Base-by-base conservation (phyloP, 192 early-diverging fungal species). In the Ramicandelaber brevisporus region DNA sequence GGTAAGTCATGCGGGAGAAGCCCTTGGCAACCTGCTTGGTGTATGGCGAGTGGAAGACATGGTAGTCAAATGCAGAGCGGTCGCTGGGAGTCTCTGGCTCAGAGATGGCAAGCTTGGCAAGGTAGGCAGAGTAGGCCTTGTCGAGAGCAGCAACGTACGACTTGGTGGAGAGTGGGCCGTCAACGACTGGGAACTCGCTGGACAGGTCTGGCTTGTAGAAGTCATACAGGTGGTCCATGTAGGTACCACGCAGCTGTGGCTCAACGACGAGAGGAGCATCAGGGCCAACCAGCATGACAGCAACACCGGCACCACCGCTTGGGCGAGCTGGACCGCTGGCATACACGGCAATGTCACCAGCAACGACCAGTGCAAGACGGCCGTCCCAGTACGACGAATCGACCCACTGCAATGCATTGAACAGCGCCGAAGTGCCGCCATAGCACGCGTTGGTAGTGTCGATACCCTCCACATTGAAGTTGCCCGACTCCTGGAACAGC, bases 391-490 rank as follows among this genome's bases (percentile, higher is more conserved):
- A 65, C 4, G 78, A 71, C 21, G 77, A 83, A 47, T 92, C 81
- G 40, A 95, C 52, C 88, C 89, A 98, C 68, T 98, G 85, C 48
- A 92, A 66, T 19, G 88, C 77, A 48, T 86, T 88, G 59, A 95
- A 92, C 41, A 98, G 71, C 25, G 85, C 80, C 36, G 70, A 75
- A 12, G 89, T 90, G 38, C 86, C 93, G 38, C 93, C 93, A 47
- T 98, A 98, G 64, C 93, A 98, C 17, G 93, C 93, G 41, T 98
- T 98, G 48, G 79, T 90, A 29, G 85, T 95, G 42, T 95, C 88
- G 28, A 98, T 76, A 23, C 93, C 93, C 49, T 86, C 88, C 17
- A 98, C 77, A 45, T 73, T 75, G 29, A 68, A 70, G 68, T 98
- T 98, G 21, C 77, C 82, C 21, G 70, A 70, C 35, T 82, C 75